Percentiles rank a stretch among this genome's conserved stretches.
These are phyloP conservation scores for Spergularia marina DNA, from an alignment of 148 eudicot species.

Conservation along the genomic window DNA sequence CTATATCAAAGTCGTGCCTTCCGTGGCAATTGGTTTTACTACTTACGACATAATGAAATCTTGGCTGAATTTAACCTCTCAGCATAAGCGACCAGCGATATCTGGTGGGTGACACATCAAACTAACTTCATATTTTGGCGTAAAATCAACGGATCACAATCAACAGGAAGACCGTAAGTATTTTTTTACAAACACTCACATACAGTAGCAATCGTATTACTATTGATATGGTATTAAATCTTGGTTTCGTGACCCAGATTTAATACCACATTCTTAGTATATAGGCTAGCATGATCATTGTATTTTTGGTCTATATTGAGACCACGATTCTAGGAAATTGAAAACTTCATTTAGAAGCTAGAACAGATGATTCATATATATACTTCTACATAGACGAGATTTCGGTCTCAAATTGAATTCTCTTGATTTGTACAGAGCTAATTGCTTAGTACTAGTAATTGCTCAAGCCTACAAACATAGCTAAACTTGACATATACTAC, in stretches of 20 bases:
- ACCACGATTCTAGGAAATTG: conserved; percentile 1
- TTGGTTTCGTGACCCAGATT: not conserved
- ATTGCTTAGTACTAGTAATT: conserved; percentile 10
- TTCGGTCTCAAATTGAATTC: conserved; percentile 21
- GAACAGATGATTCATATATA: conserved; percentile 19
- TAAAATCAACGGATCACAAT: conserved; percentile 5
- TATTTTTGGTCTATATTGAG: conserved; percentile 17
- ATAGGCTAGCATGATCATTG: conserved; percentile 9
- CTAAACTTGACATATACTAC: not conserved
- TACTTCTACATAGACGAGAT: conserved; percentile 24
- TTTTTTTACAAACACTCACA: conserved; percentile 8
- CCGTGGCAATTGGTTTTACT: conserved; percentile 81
- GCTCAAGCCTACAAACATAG: conserved; percentile 9
- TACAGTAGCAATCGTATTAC: not conserved
- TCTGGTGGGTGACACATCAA: conserved; percentile 27
- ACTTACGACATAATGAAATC: conserved; percentile 78
- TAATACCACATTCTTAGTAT: not conserved
- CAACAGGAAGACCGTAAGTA: conserved; percentile 12
- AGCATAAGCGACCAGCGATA: conserved; percentile 39
- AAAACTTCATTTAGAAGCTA: conserved; percentile 4
- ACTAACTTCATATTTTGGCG: not conserved
- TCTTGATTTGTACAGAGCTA: conserved; percentile 28
- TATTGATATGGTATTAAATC: not conserved
- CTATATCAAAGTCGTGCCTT: conserved; percentile 79
- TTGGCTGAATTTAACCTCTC: conserved; percentile 55